Conservation (phyloP, 2,329 filamentous ascomycete genomes). For the Phialophora expanda region DNA sequence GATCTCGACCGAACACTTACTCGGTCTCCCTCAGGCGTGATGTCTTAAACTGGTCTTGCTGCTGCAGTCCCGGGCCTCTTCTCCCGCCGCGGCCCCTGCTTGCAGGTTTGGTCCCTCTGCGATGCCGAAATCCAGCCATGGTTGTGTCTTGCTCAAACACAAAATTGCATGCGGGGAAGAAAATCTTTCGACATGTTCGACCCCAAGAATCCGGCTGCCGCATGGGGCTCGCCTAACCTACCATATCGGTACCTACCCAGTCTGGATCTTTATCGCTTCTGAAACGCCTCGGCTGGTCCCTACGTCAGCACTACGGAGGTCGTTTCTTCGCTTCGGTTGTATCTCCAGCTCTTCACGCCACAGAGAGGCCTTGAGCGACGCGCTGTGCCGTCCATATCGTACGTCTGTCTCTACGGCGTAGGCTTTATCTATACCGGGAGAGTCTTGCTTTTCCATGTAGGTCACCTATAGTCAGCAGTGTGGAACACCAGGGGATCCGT, state of each 20-base stretch:
- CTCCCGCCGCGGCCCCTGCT: constrained; percentile 44
- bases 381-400: background rate
- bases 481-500: background rate
- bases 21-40: constrained; percentile 49
- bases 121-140: constrained; percentile 27
- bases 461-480: background rate
- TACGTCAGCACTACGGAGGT: background rate
- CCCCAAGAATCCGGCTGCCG: background rate
- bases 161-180: constrained; percentile 18
- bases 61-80: constrained; percentile 33
- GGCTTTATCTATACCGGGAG: background rate
- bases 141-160: constrained; percentile 1
- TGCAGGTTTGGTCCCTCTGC: constrained; percentile 40
- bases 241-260: too few species aligned
- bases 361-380: background rate
- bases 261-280: background rate
- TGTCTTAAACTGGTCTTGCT: constrained; percentile 45
- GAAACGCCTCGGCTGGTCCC: background rate
- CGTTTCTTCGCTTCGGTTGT: background rate
- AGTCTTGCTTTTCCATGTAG: background rate
- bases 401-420: background rate
- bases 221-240: background rate
- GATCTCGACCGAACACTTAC: constrained; percentile 40
- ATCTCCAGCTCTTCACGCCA: background rate
- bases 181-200: constrained; percentile 3